Conservation (phyloP, 768 basidiomycete genomes). For the Auriscalpium orientale region DNA sequence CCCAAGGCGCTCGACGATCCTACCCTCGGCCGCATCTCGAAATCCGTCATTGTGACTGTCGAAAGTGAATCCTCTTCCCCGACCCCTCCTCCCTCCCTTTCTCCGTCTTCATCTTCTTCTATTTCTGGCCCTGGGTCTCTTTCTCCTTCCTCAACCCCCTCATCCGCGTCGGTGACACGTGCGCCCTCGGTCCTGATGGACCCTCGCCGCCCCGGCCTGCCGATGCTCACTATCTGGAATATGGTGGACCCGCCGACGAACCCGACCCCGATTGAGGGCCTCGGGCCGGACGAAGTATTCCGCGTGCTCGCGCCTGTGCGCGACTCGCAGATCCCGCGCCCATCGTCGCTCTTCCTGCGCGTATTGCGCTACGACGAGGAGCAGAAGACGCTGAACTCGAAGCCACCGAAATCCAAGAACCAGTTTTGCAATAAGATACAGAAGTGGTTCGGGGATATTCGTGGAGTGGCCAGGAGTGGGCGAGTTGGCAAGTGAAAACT, state of each 20-base stretch:
- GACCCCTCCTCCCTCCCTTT: not conserved
- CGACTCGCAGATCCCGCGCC: not conserved
- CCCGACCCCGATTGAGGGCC: not conserved
- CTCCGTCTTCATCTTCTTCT: not conserved
- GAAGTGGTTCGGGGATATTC: no score
- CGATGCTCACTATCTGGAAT: not conserved
- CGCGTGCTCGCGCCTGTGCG: not conserved
- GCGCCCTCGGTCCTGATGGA: no score
- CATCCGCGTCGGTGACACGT: no score
- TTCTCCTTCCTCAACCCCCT: no score
- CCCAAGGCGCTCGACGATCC: not conserved
- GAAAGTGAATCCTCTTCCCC: not conserved
- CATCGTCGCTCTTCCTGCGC: not conserved
- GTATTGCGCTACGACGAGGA: no score
- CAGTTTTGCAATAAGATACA: no score
- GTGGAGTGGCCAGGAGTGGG: no score
- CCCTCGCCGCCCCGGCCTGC: not conserved
- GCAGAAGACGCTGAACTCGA: no score
- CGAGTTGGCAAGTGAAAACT: no score
- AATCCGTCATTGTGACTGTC: not conserved
- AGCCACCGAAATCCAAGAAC: no score
- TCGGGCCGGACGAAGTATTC: not conserved
- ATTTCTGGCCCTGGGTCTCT: not conserved
- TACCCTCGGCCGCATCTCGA: not conserved
- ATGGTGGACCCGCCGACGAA: not conserved